Evolutionary conservation across 352 stramenopile genomes (phyloP).

Genomic region (Pythium folliculosum): DNA sequence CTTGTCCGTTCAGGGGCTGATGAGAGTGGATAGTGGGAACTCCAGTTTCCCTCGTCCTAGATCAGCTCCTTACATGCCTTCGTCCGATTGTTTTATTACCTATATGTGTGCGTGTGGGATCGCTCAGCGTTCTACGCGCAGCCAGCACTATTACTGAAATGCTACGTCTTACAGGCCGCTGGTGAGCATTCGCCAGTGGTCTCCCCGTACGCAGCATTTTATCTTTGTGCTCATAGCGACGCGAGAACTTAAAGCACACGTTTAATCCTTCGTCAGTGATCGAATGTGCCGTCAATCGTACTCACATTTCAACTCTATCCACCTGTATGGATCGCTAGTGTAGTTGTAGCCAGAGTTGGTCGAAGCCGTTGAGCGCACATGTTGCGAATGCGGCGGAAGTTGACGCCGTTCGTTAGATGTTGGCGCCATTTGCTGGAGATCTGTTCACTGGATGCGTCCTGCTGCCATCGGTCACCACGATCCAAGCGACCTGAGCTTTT

Average conservation of each 20-base stretch:
- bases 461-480: too few species aligned
- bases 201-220: conserved; percentile 64
- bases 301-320: conserved; percentile 58
- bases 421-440: too few species aligned
- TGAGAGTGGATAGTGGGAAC: conserved; percentile 61
- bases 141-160: conserved; percentile 34
- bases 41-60: conserved; percentile 48
- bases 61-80: conserved; percentile 75
- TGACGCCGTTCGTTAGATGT: too few species aligned
- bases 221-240: conserved; percentile 82
- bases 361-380: too few species aligned
- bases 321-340: too few species aligned
- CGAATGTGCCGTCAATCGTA: conserved; percentile 87
- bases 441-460: too few species aligned
- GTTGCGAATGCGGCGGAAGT: too few species aligned
- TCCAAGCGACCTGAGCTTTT: too few species aligned
- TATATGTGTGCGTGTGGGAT: too few species aligned
- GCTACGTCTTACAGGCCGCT: conserved; percentile 37
- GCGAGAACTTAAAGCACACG: conserved; percentile 88
- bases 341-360: too few species aligned
- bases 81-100: neutral
- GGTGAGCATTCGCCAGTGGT: neutral
- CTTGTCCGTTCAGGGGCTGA: conserved; percentile 67
- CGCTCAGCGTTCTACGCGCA: neutral
- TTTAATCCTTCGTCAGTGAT: conserved; percentile 64